Base-by-base conservation (phyloP, 306 rosid genomes). In the Ammopiptanthus mongolicus region DNA sequence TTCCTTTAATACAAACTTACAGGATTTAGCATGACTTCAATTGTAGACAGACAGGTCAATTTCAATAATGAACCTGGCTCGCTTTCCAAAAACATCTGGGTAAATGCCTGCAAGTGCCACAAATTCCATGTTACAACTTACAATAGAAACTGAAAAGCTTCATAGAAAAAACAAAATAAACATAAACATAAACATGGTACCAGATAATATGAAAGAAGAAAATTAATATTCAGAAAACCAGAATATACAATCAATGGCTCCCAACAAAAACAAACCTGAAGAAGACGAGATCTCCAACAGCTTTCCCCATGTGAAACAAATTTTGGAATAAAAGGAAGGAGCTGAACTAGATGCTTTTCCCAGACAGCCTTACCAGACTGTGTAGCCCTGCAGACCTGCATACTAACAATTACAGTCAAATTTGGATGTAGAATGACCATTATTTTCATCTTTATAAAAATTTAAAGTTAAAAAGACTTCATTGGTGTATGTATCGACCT, bases 241-340 rank as follows among this genome's bases (percentile, higher is more conserved):
- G 56, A 58, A 57, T 56, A 69, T 41, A 18, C 50, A 47, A 41
- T 28, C 68, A 55, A 22, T 53, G 31, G 63, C 62, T 55, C 58
- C 36, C 39, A 52, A 52, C 12, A 67, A 50, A 69, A 41, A 28
- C 8, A 31, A 55, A 95, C 98, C 98, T 89, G 86, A 82, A 95
- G 97, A 73, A 95, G 96, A 28, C 87, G 90, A 69, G 78, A 83
- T 59, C 78, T 85, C 96, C 97, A 88, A 70, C 59, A 67, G 72
- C 79, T 55, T 58, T 71, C 67, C 76, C 83, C 87, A 41, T 41
- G 86, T 13, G 85, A 79, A 74, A 88, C 58, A 75, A 91, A 87
- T 85, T 87, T 88, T 2, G 98, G 97, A 71, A 95, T 73, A 84
- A 91, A 90, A 56, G 89, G 85, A 81, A 95, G 88, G 71, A 95